phyloP scores from a whole-genome alignment of 306 rosid genomes.

The Senna siamea region DNA sequence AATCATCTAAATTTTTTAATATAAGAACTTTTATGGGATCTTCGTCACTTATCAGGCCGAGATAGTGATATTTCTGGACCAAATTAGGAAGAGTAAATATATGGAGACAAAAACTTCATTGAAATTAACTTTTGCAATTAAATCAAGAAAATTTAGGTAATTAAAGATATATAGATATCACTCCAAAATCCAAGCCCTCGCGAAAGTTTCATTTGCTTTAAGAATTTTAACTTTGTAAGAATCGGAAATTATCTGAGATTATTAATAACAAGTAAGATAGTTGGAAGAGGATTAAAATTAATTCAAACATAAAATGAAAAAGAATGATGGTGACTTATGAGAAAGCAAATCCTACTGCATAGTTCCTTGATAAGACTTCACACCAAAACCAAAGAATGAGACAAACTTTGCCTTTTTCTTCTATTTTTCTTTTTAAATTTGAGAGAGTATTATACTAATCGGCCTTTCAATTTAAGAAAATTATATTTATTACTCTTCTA shows the following conservation, averaged over 20 bases:
- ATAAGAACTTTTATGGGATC: neutral
- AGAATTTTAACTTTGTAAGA: slow-evolving; percentile 34
- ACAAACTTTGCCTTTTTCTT: slow-evolving; percentile 48
- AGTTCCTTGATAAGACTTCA: slow-evolving; percentile 5
- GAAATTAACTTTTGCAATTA: neutral
- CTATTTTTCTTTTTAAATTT: slow-evolving; percentile 25
- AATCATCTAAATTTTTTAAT: slow-evolving; percentile 13
- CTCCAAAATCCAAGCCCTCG: neutral
- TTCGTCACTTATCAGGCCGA: neutral
- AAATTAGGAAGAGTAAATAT: neutral
- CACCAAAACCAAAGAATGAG: slow-evolving; percentile 6
- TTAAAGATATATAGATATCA: neutral
- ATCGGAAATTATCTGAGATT: slow-evolving; percentile 22
- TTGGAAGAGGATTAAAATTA: neutral
- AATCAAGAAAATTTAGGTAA: neutral
- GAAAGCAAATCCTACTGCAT: neutral
- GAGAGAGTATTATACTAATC: no score
- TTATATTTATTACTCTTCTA: no score
- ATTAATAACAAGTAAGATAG: slow-evolving; percentile 37
- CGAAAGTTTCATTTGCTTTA: slow-evolving; percentile 13
- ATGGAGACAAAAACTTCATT: neutral
- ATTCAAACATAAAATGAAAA: neutral
- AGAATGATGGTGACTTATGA: neutral
- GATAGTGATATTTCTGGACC: slow-evolving; percentile 33
- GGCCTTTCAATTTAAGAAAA: no score